Evolutionary conservation across 257 asterid genomes (phyloP).

Genomic region (Capsicum chinense): DNA sequence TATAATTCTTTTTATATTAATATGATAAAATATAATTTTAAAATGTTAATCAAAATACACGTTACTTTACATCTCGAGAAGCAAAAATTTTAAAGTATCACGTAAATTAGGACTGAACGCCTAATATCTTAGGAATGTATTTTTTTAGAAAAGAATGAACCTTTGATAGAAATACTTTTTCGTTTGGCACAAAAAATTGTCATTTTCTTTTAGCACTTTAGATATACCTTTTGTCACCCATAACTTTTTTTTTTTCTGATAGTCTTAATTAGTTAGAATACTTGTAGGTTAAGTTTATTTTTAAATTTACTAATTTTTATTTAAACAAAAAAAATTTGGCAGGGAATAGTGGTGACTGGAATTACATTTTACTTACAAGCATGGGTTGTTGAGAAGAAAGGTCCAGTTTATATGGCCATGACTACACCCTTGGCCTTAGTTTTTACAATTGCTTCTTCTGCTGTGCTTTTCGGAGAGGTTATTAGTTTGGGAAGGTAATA

Average conservation of each 20-base stretch:
- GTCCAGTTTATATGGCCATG: constrained; percentile 79
- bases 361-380: constrained; percentile 78
- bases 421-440: constrained; percentile 67
- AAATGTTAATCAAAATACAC: neutral
- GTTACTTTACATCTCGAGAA: neutral
- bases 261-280: neutral
- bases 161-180: neutral
- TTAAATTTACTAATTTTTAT: neutral
- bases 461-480: constrained; percentile 67
- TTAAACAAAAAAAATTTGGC: neutral
- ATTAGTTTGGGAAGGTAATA: constrained; percentile 74
- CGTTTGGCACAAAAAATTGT: neutral
- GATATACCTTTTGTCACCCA: neutral
- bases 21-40: neutral
- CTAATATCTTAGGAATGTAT: neutral
- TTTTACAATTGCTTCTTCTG: constrained; percentile 64
- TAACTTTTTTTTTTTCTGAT: neutral
- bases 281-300: constrained; percentile 6
- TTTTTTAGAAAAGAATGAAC: neutral
- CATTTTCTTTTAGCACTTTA: neutral
- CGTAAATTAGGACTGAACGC: neutral
- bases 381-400: constrained; percentile 87
- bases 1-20: too few relatives aligned
- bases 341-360: constrained; percentile 91
- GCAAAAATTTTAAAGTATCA: neutral